Conservation (phyloP, 805 yeast species). For the Phaffomyces opuntiae region DNA sequence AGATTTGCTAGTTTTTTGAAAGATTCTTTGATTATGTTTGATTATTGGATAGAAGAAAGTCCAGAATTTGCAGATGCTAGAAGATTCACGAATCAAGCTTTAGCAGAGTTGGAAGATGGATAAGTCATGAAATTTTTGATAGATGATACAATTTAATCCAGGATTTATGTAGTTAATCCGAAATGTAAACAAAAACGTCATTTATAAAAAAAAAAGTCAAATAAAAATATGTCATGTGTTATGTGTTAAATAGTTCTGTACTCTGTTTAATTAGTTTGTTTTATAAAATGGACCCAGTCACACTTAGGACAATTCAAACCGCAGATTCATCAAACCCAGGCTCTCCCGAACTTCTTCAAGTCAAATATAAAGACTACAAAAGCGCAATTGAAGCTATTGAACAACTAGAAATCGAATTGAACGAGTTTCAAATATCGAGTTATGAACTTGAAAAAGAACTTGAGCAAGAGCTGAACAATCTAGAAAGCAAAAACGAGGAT, state of each 20-base stretch:
- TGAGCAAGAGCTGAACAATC: constrained; percentile 33
- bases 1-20: constrained; percentile 6
- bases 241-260: no score
- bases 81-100: constrained; percentile 1
- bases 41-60: constrained; percentile 19
- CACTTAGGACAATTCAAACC: not conserved
- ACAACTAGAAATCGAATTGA: constrained; percentile 34
- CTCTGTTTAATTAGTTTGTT: no score
- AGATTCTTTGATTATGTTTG: constrained; percentile 7
- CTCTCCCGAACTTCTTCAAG: constrained; percentile 7
- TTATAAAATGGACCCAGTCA: not conserved
- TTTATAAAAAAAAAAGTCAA: not conserved
- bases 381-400: constrained; percentile 30
- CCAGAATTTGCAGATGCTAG: constrained; percentile 12
- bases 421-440: constrained; percentile 36
- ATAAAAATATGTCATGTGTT: no score
- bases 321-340: no score
- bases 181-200: not conserved
- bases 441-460: constrained; percentile 38
- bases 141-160: no score
- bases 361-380: constrained; percentile 22
- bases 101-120: constrained; percentile 3
- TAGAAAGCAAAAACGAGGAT: constrained; percentile 20
- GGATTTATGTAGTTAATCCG: not conserved
- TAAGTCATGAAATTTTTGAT: not conserved